These are phyloP conservation scores for Ascocoryne sarcoides DNA, from an alignment of 2,329 filamentous ascomycete species.

Conservation along the genomic window DNA sequence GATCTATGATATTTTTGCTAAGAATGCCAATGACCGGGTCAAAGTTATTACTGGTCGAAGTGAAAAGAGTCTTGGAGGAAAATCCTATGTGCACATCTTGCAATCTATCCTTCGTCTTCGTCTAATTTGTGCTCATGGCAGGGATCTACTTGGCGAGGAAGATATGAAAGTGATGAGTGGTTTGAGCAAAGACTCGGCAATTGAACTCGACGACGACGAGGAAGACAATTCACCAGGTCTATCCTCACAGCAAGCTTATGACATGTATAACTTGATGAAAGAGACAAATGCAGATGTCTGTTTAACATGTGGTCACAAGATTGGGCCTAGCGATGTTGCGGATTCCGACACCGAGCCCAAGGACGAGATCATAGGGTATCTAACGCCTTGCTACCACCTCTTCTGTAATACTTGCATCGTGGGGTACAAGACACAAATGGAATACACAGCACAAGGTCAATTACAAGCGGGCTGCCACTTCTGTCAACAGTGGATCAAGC, in stretches of 20 bases:
- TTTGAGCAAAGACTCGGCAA: conserved; percentile 73
- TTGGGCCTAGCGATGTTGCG: conserved; percentile 49
- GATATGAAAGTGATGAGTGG: conserved; percentile 76
- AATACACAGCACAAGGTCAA: conserved; percentile 34
- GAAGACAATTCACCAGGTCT: conserved; percentile 45
- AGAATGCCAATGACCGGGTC: conserved; percentile 72
- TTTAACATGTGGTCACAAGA: conserved; percentile 56
- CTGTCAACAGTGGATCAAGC: conserved; percentile 56
- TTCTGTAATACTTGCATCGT: conserved; percentile 68
- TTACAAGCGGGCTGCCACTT: conserved; percentile 49
- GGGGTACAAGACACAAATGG: conserved; percentile 46
- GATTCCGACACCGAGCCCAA: conserved; percentile 46
- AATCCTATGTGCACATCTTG: conserved; percentile 87
- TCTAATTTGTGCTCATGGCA: conserved; percentile 88
- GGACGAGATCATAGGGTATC: conserved; percentile 61
- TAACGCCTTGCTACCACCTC: conserved; percentile 83
- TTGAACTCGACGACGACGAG: conserved; percentile 75
- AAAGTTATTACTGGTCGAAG: conserved; percentile 59
- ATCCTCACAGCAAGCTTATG: conserved; percentile 66
- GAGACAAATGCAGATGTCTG: conserved; percentile 74
- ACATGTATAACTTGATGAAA: conserved; percentile 75
- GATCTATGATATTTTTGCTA: conserved; percentile 78
- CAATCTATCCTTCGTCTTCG: conserved; percentile 85
- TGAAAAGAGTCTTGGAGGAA: conserved; percentile 65
- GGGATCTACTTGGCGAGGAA: conserved; percentile 76